These are phyloP conservation scores for Hypoxylon fragiforme DNA, from an alignment of 495 filamentous ascomycete species.

Conservation along the genomic window DNA sequence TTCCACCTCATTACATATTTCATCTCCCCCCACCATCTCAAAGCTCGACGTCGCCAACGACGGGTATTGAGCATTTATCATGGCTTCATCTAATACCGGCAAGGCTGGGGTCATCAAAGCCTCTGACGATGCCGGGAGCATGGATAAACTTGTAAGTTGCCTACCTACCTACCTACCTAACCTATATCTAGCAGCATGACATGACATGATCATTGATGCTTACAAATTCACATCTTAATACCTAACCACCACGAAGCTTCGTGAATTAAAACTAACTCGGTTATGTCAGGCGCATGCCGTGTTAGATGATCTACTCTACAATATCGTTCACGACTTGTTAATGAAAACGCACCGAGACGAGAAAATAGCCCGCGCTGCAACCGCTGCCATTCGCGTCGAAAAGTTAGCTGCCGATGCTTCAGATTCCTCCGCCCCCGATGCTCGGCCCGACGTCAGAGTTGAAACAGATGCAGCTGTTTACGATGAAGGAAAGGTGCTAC, in stretches of 20 bases:
- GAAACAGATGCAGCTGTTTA: slow-evolving; percentile 73
- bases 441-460: slow-evolving; percentile 55
- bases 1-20: neutral
- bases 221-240: slow-evolving; percentile 9
- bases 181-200: no score
- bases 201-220: no score
- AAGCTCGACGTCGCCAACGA: slow-evolving; percentile 5
- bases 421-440: slow-evolving; percentile 46
- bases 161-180: neutral
- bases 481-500: slow-evolving; percentile 68
- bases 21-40: neutral
- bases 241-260: slow-evolving; percentile 6
- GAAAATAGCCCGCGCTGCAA: slow-evolving; percentile 70
- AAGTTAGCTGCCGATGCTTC: slow-evolving; percentile 63
- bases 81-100: slow-evolving; percentile 48
- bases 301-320: slow-evolving; percentile 70
- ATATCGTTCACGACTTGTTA: slow-evolving; percentile 71
- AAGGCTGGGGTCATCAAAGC: slow-evolving; percentile 54
- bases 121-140: slow-evolving; percentile 41
- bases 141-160: slow-evolving; percentile 52
- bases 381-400: slow-evolving; percentile 71
- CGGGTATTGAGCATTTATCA: slow-evolving; percentile 32
- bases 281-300: slow-evolving; percentile 53
- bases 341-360: slow-evolving; percentile 74
- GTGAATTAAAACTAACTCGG: slow-evolving; percentile 14